Percentiles rank a stretch among this genome's conserved stretches.
phyloP scores from a whole-genome alignment of 305 asterid genomes.

The Fraxinus albicans region DNA sequence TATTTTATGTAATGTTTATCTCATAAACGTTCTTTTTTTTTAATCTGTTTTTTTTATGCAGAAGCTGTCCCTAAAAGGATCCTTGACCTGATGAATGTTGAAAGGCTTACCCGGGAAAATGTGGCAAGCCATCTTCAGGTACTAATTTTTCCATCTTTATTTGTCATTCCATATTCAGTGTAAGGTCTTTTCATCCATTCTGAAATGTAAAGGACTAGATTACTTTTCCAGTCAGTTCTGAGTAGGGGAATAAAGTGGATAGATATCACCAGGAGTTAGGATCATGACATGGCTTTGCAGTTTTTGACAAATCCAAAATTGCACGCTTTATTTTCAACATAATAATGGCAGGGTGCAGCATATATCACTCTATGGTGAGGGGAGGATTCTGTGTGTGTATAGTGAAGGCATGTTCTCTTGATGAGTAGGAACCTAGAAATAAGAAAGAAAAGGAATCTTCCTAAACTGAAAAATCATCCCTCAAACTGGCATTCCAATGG shows the following conservation, averaged over 20 bases:
- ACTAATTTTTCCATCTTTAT: conserved; percentile 20
- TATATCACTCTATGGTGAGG: not conserved
- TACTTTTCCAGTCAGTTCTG: not conserved
- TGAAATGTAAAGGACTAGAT: not conserved
- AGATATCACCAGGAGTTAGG: not conserved
- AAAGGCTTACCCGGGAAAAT: conserved; percentile 90
- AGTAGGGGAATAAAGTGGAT: not conserved
- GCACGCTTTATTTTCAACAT: not conserved
- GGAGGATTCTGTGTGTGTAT: not conserved
- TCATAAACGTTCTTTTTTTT: not conserved
- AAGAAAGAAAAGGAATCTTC: not conserved
- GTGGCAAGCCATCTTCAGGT: conserved; percentile 99
- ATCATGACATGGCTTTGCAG: not conserved
- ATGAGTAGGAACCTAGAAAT: not conserved
- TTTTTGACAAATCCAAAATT: not conserved
- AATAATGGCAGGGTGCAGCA: not conserved
- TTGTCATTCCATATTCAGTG: not conserved
- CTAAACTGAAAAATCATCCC: not conserved
- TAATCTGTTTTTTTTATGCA: conserved; percentile 32
- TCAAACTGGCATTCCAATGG: not conserved
- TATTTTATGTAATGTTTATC: not conserved
- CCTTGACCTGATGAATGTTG: conserved; percentile 96
- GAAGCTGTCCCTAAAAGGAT: conserved; percentile 98
- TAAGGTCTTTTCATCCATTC: not conserved
- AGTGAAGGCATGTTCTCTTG: not conserved